A percentile compares a stretch with the other conserved stretches of the same genome.
Evolutionary conservation across 2,329 filamentous ascomycete genomes (phyloP).

Genomic region (Hymenoscyphus scutula): DNA sequence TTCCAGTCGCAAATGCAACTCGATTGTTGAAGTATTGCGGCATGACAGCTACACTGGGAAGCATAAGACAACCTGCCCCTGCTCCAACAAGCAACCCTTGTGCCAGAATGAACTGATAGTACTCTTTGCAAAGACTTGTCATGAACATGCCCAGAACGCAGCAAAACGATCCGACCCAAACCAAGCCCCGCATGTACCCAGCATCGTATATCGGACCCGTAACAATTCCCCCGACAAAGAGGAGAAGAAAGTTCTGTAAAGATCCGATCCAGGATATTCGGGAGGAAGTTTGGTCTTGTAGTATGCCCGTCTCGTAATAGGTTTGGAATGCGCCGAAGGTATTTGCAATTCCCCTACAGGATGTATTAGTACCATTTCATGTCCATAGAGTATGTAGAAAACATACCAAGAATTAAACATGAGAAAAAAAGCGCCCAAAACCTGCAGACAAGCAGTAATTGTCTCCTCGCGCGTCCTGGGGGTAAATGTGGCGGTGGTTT

Average conservation of each 20-base stretch:
- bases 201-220: conserved; percentile 29
- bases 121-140: conserved; percentile 41
- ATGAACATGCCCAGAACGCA: conserved; percentile 44
- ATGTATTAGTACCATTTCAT: background rate
- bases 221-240: conserved; percentile 37
- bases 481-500: background rate
- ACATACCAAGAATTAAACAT: conserved; percentile 43
- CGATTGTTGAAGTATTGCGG: conserved; percentile 46
- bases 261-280: conserved; percentile 51
- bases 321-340: conserved; percentile 41
- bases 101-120: conserved; percentile 53
- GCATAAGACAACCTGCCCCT: conserved; percentile 55
- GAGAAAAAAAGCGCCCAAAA: conserved; percentile 7
- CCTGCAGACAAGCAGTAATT: conserved; percentile 6
- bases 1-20: conserved; percentile 37
- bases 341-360: conserved; percentile 24
- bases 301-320: conserved; percentile 41
- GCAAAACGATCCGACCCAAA: conserved; percentile 30
- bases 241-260: conserved; percentile 44
- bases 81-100: conserved; percentile 52
- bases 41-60: conserved; percentile 59
- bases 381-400: background rate
- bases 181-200: conserved; percentile 23
- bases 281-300: conserved; percentile 37
- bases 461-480: background rate